phyloP scores from a whole-genome alignment of 2,329 filamentous ascomycete genomes.

The Pseudocercospora vitis region DNA sequence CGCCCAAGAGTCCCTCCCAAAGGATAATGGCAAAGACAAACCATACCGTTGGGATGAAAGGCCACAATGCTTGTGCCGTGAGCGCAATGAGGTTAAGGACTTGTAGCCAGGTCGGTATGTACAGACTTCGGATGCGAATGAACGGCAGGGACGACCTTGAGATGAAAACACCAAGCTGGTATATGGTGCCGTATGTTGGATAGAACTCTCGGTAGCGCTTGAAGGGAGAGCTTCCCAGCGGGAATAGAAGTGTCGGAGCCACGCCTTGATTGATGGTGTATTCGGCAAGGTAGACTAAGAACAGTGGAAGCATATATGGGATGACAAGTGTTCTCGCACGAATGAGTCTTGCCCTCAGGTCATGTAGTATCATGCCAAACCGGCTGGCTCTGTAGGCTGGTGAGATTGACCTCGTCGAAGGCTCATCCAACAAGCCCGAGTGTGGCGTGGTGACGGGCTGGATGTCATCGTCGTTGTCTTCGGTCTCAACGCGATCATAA shows the following conservation, averaged over 20 bases:
- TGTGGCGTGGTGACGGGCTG: conserved; percentile 28
- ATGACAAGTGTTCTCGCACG: conserved; percentile 43
- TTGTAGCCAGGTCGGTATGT: conserved; percentile 79
- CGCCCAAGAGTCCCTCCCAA: conserved; percentile 91
- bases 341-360: conserved; percentile 49
- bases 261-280: conserved; percentile 98
- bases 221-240: conserved; percentile 74
- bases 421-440: conserved; percentile 36
- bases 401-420: conserved; percentile 34
- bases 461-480: conserved; percentile 44
- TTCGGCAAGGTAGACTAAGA: conserved; percentile 92
- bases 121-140: conserved; percentile 75
- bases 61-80: conserved; percentile 67
- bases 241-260: conserved; percentile 84
- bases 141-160: conserved; percentile 90
- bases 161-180: conserved; percentile 92
- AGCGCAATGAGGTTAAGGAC: conserved; percentile 73
- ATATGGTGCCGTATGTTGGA: conserved; percentile 89
- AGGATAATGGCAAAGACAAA: conserved; percentile 83
- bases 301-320: conserved; percentile 78
- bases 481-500: conserved; percentile 56
- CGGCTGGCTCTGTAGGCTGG: conserved; percentile 21
- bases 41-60: conserved; percentile 83
- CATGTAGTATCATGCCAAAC: conserved; percentile 12
- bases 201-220: conserved; percentile 82